These are phyloP conservation scores for Platanthera guangdongensis DNA, from an alignment of 106 monocot genomes.

Conservation along the genomic window DNA sequence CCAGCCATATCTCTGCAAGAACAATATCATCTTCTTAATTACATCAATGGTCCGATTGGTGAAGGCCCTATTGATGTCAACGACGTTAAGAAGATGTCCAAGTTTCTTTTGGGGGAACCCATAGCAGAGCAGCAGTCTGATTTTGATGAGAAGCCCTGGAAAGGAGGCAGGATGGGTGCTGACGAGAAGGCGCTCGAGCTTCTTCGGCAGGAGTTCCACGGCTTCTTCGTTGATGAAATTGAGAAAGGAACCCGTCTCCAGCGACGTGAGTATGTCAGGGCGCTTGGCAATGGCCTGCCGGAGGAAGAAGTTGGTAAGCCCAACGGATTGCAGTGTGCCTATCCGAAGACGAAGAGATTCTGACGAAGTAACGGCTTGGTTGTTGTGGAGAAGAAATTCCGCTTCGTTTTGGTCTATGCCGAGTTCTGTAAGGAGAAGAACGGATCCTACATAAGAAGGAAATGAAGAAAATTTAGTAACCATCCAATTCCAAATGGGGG, in stretches of 20 bases:
- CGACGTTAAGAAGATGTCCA: slow-evolving; percentile 29
- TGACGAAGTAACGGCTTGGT: neutral
- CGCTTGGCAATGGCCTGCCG: slow-evolving; percentile 17
- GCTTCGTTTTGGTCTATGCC: neutral
- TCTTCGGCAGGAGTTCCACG: slow-evolving; percentile 20
- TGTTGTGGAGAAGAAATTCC: slow-evolving; percentile 12
- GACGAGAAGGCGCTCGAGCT: slow-evolving; percentile 41
- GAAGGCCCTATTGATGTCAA: slow-evolving; percentile 48
- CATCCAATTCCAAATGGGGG: too few relatives aligned
- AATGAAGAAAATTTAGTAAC: too few relatives aligned
- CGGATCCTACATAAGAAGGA: too few relatives aligned
- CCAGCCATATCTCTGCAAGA: slow-evolving; percentile 31
- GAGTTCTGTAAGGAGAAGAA: neutral
- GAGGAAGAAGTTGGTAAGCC: slow-evolving; percentile 14
- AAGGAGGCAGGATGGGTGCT: slow-evolving; percentile 13
- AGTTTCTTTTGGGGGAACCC: slow-evolving; percentile 44
- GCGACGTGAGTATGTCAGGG: slow-evolving; percentile 35
- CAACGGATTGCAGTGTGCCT: slow-evolving; percentile 18
- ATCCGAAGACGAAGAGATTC: slow-evolving; percentile 33
- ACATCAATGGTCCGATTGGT: slow-evolving; percentile 20
- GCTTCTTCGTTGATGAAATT: slow-evolving; percentile 17
- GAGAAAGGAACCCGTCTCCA: slow-evolving; percentile 20
- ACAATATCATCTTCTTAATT: slow-evolving; percentile 29
- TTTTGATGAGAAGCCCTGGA: slow-evolving; percentile 10
- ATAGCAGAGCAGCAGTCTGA: slow-evolving; percentile 21